Evolutionary conservation across 176 grass and related monocot genomes (phyloP).

Genomic region (Poa annua): DNA sequence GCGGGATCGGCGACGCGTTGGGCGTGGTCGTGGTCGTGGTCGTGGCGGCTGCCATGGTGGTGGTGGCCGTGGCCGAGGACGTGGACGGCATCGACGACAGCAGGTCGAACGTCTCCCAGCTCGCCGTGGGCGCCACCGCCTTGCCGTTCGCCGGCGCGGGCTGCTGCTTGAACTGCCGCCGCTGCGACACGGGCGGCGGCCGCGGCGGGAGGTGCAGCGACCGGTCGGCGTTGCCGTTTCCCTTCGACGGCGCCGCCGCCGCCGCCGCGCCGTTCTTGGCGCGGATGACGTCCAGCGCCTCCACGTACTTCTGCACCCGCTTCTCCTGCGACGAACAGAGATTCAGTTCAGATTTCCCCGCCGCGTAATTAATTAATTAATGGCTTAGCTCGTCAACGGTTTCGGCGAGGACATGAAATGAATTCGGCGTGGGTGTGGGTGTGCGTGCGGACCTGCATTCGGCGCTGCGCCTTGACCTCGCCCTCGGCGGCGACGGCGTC

Average conservation of each 20-base stretch:
- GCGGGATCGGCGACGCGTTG: slow-evolving; percentile 52
- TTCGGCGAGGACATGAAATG: neutral
- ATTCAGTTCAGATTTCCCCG: neutral
- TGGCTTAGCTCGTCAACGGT: neutral
- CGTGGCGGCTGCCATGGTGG: slow-evolving; percentile 47
- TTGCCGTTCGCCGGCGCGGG: neutral
- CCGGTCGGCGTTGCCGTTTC: slow-evolving; percentile 46
- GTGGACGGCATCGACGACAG: slow-evolving; percentile 74
- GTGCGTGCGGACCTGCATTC: slow-evolving; percentile 61
- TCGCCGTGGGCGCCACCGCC: slow-evolving; percentile 42
- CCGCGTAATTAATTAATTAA: neutral
- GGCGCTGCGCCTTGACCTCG: slow-evolving; percentile 77
- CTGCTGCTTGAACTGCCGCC: slow-evolving; percentile 53
- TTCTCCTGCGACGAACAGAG: slow-evolving; percentile 52
- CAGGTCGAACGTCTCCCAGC: slow-evolving; percentile 87
- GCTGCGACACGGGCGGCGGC: slow-evolving; percentile 55
- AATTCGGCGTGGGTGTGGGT: neutral
- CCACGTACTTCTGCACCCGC: slow-evolving; percentile 92
- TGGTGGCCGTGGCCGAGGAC: slow-evolving; percentile 68
- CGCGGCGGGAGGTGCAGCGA: slow-evolving; percentile 49
- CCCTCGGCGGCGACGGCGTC: slow-evolving; percentile 84
- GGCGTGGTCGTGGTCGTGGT: slow-evolving; percentile 34
- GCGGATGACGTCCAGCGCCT: slow-evolving; percentile 78
- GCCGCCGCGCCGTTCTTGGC: slow-evolving; percentile 61
- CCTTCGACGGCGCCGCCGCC: slow-evolving; percentile 28